These are phyloP conservation scores for Pleurotus cornucopiae DNA, from an alignment of 768 basidiomycete species.

Conservation along the genomic window DNA sequence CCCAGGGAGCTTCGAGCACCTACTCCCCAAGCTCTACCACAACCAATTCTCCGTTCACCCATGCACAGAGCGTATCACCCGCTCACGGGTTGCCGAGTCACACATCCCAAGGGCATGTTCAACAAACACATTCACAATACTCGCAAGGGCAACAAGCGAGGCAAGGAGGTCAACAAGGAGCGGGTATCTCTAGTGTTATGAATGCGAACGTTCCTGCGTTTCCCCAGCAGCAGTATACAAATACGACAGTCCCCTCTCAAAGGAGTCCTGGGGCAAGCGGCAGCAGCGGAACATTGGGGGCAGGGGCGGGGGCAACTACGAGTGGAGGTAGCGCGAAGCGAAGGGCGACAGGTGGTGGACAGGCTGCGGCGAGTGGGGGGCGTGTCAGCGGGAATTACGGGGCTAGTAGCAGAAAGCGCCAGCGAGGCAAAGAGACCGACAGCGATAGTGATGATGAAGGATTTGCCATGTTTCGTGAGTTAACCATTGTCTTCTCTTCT, in stretches of 20 bases:
- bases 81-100: background rate
- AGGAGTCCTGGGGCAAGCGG: background rate
- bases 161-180: background rate
- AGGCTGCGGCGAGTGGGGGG: background rate
- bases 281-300: background rate
- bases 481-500: too few species aligned
- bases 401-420: background rate
- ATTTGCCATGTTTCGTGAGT: background rate
- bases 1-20: background rate
- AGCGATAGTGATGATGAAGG: conserved; percentile 7
- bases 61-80: conserved; percentile 4
- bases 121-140: background rate
- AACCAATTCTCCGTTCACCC: conserved; percentile 1
- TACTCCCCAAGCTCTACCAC: conserved; percentile 6
- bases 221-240: background rate
- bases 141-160: background rate
- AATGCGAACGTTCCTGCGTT: background rate
- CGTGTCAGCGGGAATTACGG: background rate
- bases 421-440: background rate
- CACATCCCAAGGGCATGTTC: background rate
- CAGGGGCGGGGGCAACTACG: background rate
- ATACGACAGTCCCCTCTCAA: background rate
- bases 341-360: background rate
- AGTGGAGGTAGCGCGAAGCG: background rate
- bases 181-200: background rate